A percentile compares a stretch with the other conserved stretches of the same genome.
Conservation (phyloP, 306 rosid genomes). For the Crotalaria pallida region DNA sequence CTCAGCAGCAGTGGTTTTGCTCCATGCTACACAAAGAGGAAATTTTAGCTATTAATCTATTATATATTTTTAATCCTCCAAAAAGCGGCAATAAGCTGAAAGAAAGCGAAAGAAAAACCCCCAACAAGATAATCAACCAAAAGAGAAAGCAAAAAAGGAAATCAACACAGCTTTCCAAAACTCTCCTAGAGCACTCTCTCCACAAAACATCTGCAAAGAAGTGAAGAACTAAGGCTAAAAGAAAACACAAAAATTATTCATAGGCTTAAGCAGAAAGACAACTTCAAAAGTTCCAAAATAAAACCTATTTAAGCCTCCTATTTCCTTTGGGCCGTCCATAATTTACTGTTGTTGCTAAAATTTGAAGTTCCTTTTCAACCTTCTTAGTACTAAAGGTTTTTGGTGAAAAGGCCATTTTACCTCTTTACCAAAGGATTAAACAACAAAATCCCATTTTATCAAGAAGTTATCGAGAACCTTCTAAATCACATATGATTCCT, state of each 20-base stretch:
- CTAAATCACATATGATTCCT: not conserved
- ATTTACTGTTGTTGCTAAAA: not conserved
- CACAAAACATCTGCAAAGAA: not conserved
- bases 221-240: not conserved
- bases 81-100: not conserved
- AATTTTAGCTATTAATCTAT: not conserved
- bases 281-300: not conserved
- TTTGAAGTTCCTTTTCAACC: not conserved
- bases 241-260: not conserved
- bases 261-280: not conserved
- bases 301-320: not conserved
- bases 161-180: not conserved
- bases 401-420: not conserved
- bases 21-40: slow-evolving; percentile 74
- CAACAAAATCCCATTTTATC: not conserved
- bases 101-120: not conserved
- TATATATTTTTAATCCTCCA: not conserved
- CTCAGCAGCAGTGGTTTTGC: slow-evolving; percentile 80
- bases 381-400: not conserved
- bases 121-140: not conserved
- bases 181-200: not conserved
- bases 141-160: not conserved
- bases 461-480: not conserved
- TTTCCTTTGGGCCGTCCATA: not conserved
- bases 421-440: not conserved